Base-by-base conservation (phyloP, 352 stramenopile species). In the Discostella stelligera region DNA sequence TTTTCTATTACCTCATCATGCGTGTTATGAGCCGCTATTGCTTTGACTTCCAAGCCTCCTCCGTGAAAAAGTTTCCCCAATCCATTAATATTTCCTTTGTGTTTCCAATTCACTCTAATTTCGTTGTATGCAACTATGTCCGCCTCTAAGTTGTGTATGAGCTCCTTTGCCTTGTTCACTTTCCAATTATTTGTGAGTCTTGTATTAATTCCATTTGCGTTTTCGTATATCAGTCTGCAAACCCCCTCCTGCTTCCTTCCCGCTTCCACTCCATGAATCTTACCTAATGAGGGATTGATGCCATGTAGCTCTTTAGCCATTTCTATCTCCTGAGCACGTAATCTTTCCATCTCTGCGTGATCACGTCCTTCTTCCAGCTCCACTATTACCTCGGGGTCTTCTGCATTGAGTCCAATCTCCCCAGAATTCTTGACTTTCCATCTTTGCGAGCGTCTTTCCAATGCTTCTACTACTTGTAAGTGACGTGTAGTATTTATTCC, bases 121-220 rank as follows among this genome's bases (percentile, higher is more conserved):
- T 80, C 65, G 20, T 16, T 66, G 11, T 71, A 74, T 0, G 46
- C 61, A 2, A 32, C 27, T 6, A 32, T 32, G 27, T 32, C 27
- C 27, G 27, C 27, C 27, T 32, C 27, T 5, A 79, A n/a, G 44
- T 74, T 64, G 37, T 79, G 54, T 23, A 66, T 65, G 5, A 79
- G 27, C 49, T 74, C 63, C 23, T 64, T 63, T 18, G 62, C 72
- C 21, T 74, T 75, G 0, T 80, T 65, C 20, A 74, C 2, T 23
- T 80, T 74, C 3, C 61, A 48, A 23, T 80, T 80, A 0, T 37
- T 58, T 3, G 30, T 66, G 0, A 74, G 62, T 11, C 32, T 70
- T 0, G 21, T 62, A 11, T 59, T 66, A 25, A 80, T 39, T 0
- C 72, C 65, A 53, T 80, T 53, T 1, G 49, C 8, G 25, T 80